Conservation (phyloP, 1,284 basidiomycete species). For the Rhodofomes roseus region DNA sequence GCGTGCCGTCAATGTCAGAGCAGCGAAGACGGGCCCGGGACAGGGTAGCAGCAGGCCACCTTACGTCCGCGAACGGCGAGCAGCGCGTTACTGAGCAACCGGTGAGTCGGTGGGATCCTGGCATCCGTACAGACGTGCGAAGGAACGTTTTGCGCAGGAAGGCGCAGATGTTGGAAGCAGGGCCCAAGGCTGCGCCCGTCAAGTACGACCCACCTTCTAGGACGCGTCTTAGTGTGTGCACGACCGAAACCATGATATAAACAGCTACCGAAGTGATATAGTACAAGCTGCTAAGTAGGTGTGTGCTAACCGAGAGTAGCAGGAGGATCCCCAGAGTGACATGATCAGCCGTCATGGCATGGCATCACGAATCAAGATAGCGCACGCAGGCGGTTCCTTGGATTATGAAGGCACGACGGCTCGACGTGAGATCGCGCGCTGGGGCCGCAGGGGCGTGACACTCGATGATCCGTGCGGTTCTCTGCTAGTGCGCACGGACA, state of each 20-base stretch:
- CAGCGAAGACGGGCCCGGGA: background rate
- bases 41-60: background rate
- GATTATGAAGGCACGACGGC: background rate
- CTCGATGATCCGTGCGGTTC: background rate
- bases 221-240: background rate
- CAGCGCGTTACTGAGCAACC: background rate
- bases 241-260: background rate
- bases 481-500: background rate
- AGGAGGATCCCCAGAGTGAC: slow-evolving; percentile 3
- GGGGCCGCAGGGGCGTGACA: background rate
- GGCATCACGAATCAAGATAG: slow-evolving; percentile 2
- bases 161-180: background rate
- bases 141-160: background rate
- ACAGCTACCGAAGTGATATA: background rate
- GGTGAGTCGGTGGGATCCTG: background rate
- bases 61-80: background rate
- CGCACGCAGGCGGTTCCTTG: background rate
- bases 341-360: background rate
- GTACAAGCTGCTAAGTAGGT: background rate
- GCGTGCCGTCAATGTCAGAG: background rate
- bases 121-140: background rate
- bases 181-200: background rate
- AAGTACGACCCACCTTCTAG: background rate
- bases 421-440: background rate
- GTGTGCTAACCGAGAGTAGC: slow-evolving; percentile 4